Evolutionary conservation across 2,329 filamentous ascomycete species (phyloP).

Genomic region (Sporothrix brunneoviolacea): DNA sequence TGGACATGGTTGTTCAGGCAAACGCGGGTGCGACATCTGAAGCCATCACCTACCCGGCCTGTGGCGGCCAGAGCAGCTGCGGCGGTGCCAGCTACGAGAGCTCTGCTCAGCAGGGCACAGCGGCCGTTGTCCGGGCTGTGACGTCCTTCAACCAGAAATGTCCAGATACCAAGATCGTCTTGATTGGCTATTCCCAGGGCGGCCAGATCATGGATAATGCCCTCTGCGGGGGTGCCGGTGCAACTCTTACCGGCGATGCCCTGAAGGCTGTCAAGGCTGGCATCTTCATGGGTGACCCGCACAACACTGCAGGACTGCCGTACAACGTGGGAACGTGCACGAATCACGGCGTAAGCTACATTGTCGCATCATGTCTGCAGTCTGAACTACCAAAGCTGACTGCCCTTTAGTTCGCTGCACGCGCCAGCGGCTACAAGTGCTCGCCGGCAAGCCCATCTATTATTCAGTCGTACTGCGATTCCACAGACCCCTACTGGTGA

Average conservation of each 20-base stretch:
- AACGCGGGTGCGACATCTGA: slow-evolving; percentile 47
- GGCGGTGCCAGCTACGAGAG: slow-evolving; percentile 53
- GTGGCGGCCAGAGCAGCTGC: slow-evolving; percentile 52
- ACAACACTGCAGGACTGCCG: slow-evolving; percentile 46
- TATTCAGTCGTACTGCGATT: slow-evolving; percentile 60
- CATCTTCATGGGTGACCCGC: slow-evolving; percentile 60
- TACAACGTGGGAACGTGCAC: slow-evolving; percentile 56
- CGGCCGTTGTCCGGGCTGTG: slow-evolving; percentile 52
- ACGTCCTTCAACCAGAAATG: slow-evolving; percentile 51
- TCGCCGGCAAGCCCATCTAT: slow-evolving; percentile 40
- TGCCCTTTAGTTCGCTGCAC: slow-evolving; percentile 58
- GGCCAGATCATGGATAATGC: slow-evolving; percentile 60
- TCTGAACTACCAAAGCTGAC: too few relatives aligned
- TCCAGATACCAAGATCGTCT: slow-evolving; percentile 49
- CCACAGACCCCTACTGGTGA: slow-evolving; percentile 47
- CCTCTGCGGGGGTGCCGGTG: slow-evolving; percentile 52
- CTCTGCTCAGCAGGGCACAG: slow-evolving; percentile 51
- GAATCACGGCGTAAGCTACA: slow-evolving; percentile 49
- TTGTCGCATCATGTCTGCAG: too few relatives aligned
- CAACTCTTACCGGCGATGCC: slow-evolving; percentile 39
- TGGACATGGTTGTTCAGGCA: slow-evolving; percentile 41
- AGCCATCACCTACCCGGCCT: slow-evolving; percentile 54
- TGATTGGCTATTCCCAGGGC: slow-evolving; percentile 59
- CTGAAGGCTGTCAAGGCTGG: slow-evolving; percentile 53
- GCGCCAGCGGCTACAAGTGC: slow-evolving; percentile 51